Conservation (phyloP, 2,329 filamentous ascomycete species). For the Ceratocystis colombiana region DNA sequence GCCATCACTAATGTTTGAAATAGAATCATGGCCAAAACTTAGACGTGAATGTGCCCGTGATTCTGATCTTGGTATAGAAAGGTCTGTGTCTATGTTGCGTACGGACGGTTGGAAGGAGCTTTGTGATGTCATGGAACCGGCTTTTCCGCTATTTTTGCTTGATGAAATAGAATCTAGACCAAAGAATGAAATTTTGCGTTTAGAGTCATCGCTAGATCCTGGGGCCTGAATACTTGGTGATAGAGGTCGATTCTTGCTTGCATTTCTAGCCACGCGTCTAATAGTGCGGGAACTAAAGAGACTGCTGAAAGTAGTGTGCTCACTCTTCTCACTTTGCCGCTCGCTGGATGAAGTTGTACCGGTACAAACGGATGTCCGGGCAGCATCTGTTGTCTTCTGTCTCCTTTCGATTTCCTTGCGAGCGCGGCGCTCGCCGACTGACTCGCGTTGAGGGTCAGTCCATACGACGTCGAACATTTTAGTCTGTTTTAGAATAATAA, state of each 20-base stretch:
- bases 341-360: slow-evolving; percentile 32
- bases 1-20: slow-evolving; percentile 17
- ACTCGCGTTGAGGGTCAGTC: slow-evolving; percentile 46
- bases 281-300: slow-evolving; percentile 38
- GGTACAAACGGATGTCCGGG: slow-evolving; percentile 36
- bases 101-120: slow-evolving; percentile 19
- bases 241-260: slow-evolving; percentile 26
- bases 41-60: slow-evolving; percentile 14
- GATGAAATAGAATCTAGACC: slow-evolving; percentile 22
- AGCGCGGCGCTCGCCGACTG: slow-evolving; percentile 43
- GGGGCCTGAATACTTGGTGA: slow-evolving; percentile 23
- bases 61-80: slow-evolving; percentile 15
- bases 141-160: slow-evolving; percentile 16
- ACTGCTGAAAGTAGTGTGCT: slow-evolving; percentile 34
- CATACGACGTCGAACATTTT: slow-evolving; percentile 51
- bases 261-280: slow-evolving; percentile 31
- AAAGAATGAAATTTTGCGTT: slow-evolving; percentile 21
- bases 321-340: slow-evolving; percentile 25
- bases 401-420: slow-evolving; percentile 39
- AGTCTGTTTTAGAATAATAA: not conserved
- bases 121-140: slow-evolving; percentile 19
- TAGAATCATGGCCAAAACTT: slow-evolving; percentile 17
- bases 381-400: slow-evolving; percentile 29
- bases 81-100: slow-evolving; percentile 16
- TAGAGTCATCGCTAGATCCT: slow-evolving; percentile 13